These are phyloP conservation scores for Incumbomyces lentus DNA, from an alignment of 2,329 filamentous ascomycete species.

Conservation along the genomic window DNA sequence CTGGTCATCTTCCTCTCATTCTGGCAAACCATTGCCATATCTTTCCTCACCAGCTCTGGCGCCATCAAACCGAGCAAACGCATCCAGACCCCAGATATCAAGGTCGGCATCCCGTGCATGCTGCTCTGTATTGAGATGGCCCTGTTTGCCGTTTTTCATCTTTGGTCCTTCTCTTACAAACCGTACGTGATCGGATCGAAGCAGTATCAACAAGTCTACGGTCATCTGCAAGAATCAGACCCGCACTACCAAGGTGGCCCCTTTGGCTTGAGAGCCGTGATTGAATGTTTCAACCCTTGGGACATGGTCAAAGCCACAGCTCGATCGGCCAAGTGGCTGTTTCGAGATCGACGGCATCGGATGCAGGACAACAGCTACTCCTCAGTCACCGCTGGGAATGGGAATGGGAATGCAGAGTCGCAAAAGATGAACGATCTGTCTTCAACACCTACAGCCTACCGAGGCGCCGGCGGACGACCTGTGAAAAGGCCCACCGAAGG, in stretches of 20 bases:
- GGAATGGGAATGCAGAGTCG: not conserved
- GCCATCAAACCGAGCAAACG: slow-evolving; percentile 52
- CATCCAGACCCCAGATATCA: slow-evolving; percentile 63
- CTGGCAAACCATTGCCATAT: slow-evolving; percentile 63
- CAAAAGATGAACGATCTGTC: slow-evolving; percentile 5
- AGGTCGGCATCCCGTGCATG: slow-evolving; percentile 67
- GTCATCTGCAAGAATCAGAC: slow-evolving; percentile 18
- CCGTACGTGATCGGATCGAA: slow-evolving; percentile 49
- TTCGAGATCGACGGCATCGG: slow-evolving; percentile 55
- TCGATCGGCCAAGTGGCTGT: slow-evolving; percentile 68
- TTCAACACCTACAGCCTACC: not conserved
- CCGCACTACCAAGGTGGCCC: slow-evolving; percentile 53
- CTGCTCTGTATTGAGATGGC: slow-evolving; percentile 80
- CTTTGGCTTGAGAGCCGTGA: slow-evolving; percentile 53
- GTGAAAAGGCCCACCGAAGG: not conserved
- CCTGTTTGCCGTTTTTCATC: slow-evolving; percentile 63
- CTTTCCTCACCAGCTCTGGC: slow-evolving; percentile 51
- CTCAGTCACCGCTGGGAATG: not conserved
- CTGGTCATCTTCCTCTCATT: slow-evolving; percentile 85
- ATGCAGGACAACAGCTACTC: slow-evolving; percentile 31
- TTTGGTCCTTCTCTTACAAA: slow-evolving; percentile 72
- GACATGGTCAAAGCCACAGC: slow-evolving; percentile 73
- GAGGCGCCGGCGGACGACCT: not conserved
- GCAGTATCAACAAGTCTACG: slow-evolving; percentile 36
- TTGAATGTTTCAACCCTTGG: slow-evolving; percentile 68